These are phyloP conservation scores for Peronosclerospora sorghi DNA, from an alignment of 352 stramenopile species.

Conservation along the genomic window DNA sequence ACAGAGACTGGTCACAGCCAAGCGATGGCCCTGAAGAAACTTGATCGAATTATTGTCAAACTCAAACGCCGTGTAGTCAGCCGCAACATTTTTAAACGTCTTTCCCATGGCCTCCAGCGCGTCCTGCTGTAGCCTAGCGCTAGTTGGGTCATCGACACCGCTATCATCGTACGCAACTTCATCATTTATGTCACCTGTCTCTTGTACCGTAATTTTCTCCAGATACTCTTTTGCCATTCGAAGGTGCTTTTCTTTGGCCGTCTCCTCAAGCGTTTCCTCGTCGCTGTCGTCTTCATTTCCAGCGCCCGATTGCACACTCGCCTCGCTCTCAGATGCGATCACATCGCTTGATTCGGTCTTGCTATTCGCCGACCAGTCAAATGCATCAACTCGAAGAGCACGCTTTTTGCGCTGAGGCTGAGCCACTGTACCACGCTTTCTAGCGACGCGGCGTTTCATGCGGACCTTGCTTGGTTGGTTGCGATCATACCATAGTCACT, in stretches of 20 bases:
- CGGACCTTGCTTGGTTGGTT: conserved; percentile 15
- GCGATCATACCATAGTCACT: neutral
- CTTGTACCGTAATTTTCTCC: conserved; percentile 69
- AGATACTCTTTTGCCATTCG: conserved; percentile 85
- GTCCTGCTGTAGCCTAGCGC: conserved; percentile 72
- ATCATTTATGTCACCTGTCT: conserved; percentile 23
- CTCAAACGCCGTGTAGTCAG: conserved; percentile 68
- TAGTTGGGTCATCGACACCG: conserved; percentile 61
- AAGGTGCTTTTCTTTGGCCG: conserved; percentile 81
- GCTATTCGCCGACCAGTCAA: conserved; percentile 51
- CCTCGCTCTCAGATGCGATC: conserved; percentile 68
- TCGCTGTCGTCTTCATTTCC: conserved; percentile 37
- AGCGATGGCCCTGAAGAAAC: conserved; percentile 58
- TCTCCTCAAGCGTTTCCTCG: conserved; percentile 64
- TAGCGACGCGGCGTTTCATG: conserved; percentile 28
- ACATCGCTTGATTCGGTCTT: conserved; percentile 39
- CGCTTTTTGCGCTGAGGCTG: conserved; percentile 46
- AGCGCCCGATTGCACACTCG: conserved; percentile 20
- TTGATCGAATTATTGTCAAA: conserved; percentile 72
- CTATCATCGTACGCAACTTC: conserved; percentile 22
- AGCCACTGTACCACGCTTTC: conserved; percentile 45
- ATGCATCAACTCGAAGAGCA: conserved; percentile 64
- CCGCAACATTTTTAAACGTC: conserved; percentile 79
- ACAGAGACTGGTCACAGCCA: conserved; percentile 84
- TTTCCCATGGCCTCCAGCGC: conserved; percentile 80